A percentile compares a stretch with the other conserved stretches of the same genome.
Conservation (phyloP, 305 asterid genomes). For the Fraxinus floribunda region DNA sequence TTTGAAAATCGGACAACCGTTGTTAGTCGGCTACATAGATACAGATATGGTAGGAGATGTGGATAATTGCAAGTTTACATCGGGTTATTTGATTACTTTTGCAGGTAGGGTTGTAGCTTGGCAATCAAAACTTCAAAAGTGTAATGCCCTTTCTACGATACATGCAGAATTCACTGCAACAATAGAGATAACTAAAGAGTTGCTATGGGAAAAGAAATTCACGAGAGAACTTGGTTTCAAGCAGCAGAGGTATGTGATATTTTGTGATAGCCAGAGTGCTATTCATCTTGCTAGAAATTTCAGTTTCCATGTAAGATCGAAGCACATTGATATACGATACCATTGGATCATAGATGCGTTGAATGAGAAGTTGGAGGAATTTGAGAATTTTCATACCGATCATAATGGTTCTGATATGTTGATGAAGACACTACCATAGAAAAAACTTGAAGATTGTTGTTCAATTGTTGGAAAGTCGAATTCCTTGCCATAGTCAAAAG, state of each 20-base stretch:
- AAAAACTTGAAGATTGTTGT: too few relatives aligned
- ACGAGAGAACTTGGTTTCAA: background rate
- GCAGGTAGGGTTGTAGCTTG: background rate
- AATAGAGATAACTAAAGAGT: background rate
- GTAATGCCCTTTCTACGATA: background rate
- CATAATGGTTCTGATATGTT: background rate
- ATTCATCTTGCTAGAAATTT: background rate
- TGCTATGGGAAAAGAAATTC: background rate
- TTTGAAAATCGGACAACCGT: background rate
- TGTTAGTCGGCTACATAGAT: background rate
- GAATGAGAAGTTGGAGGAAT: background rate
- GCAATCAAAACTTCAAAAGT: background rate
- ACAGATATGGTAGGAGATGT: background rate
- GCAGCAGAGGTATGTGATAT: background rate
- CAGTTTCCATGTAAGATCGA: background rate
- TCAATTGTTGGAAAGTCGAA: too few relatives aligned
- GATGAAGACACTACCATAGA: background rate
- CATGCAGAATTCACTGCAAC: background rate
- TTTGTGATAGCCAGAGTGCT: background rate
- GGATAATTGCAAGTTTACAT: background rate
- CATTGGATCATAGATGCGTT: background rate
- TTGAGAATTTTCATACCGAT: background rate
- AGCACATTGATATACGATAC: background rate
- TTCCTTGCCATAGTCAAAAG: too few relatives aligned
- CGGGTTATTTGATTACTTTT: background rate